These are phyloP conservation scores for Zygnema cylindricum DNA, from an alignment of 139 green algal genomes.

Conservation along the genomic window DNA sequence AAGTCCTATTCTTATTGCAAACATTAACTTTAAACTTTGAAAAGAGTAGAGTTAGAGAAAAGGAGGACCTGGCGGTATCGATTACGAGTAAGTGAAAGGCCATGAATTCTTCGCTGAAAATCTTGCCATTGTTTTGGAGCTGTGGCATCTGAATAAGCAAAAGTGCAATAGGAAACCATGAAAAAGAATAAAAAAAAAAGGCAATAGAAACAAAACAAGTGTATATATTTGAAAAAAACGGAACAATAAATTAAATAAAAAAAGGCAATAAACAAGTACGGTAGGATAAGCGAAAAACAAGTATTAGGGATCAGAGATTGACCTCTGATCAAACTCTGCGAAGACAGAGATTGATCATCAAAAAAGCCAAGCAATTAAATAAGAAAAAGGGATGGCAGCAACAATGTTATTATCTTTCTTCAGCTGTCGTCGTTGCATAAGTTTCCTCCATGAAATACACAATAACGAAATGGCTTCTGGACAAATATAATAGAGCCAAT, in stretches of 20 bases:
- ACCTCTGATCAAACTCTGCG: neutral
- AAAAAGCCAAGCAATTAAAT: no score
- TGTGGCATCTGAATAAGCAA: constrained; percentile 27
- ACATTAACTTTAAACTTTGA: no score
- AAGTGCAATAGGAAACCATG: no score
- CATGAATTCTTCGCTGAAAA: constrained; percentile 56
- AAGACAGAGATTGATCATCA: no score
- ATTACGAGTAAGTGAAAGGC: constrained; percentile 26
- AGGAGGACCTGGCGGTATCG: constrained; percentile 3
- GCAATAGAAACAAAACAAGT: neutral
- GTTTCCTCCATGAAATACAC: no score
- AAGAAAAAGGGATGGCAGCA: no score
- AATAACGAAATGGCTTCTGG: no score
- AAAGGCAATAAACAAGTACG: neutral
- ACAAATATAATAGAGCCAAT: no score
- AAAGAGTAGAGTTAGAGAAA: neutral
- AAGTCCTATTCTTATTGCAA: no score
- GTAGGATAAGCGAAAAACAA: neutral
- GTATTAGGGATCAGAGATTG: neutral
- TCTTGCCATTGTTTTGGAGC: constrained; percentile 40
- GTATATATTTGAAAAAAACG: neutral
- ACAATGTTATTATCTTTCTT: no score
- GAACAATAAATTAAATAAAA: neutral
- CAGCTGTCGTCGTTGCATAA: no score
- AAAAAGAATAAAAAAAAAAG: no score